Conservation (phyloP, 2,329 filamentous ascomycete genomes). For the Triangularia setosa region DNA sequence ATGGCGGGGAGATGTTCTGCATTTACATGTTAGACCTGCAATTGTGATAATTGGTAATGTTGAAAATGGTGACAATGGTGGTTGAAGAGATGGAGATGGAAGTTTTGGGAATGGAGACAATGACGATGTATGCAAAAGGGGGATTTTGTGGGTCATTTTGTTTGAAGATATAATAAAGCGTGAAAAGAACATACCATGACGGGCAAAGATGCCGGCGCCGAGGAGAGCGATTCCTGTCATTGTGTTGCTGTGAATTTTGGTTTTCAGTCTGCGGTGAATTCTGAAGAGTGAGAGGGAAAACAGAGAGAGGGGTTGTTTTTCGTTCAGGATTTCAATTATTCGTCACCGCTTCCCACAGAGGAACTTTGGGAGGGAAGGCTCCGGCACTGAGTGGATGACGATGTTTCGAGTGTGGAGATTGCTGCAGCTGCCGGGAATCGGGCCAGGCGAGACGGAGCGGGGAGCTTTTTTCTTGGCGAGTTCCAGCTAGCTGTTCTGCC, state of each 20-base stretch:
- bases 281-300: neutral
- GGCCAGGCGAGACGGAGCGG: neutral
- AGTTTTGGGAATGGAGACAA: neutral
- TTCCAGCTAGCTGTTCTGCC: neutral
- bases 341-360: neutral
- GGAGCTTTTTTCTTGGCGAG: neutral
- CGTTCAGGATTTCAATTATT: neutral
- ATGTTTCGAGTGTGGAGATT: neutral
- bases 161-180: neutral
- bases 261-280: neutral
- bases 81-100: neutral
- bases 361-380: neutral
- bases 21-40: neutral
- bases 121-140: neutral
- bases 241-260: constrained; percentile 8
- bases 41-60: neutral
- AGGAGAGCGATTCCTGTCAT: constrained; percentile 33
- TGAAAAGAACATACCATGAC: constrained; percentile 23
- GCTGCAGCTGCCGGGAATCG: neutral
- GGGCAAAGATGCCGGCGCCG: constrained; percentile 35
- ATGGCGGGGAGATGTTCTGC: constrained; percentile 51
- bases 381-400: neutral
- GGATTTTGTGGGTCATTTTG: neutral
- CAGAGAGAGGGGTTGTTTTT: neutral
- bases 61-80: neutral